Base-by-base conservation (phyloP, 2,329 filamentous ascomycete genomes). In the Chaetomiaceae sp. region DNA sequence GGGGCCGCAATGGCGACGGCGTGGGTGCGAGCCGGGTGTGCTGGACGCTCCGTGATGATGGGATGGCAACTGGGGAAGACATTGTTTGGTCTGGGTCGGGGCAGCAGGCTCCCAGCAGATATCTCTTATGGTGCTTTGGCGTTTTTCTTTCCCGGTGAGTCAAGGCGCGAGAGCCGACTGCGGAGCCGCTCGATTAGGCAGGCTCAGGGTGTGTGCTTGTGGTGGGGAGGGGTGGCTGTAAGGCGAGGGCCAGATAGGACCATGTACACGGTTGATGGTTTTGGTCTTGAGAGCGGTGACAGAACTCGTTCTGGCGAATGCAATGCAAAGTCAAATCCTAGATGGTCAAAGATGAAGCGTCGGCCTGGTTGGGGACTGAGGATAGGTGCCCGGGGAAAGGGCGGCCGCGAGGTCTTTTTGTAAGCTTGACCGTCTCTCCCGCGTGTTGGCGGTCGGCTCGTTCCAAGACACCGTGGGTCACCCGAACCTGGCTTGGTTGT, bases 1-100 rank as follows among this genome's bases (percentile, higher is more conserved):
- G 86, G 73, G 85, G 76, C 66, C 72, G 70, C 56, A 71, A 68
- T 41, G 71, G 59, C 29, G 69, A 68, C 56, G 67, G 64, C 65
- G 61, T 43, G 60, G 61, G 49, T 61, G 58, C 44, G 59, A 57
- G 46, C 44, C 41, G 52, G 43, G 50, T 41, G 17, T 44, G 45
- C 38, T 46, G 46, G 29, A 40, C 39, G 17, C 30, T 42, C 39
- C 38, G 45, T 47, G 53, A 44, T 50, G 48, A 48, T 49, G 48
- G 38, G 24, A 51, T 54, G 43, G 53, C 47, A 10, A 53, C 50
- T 49, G 49, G 42, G 43, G 51, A 56, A 56, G 54, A 42, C 56
- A 58, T 58, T 44, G n/a, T n/a, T 39, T 56, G 47, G 45, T 3
- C n/a, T n/a, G 32, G 12, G 35, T 37, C 32, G 20, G 34, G 50